These are phyloP conservation scores for Sparassis latifolia DNA, from an alignment of 1,284 basidiomycete species.

Conservation along the genomic window DNA sequence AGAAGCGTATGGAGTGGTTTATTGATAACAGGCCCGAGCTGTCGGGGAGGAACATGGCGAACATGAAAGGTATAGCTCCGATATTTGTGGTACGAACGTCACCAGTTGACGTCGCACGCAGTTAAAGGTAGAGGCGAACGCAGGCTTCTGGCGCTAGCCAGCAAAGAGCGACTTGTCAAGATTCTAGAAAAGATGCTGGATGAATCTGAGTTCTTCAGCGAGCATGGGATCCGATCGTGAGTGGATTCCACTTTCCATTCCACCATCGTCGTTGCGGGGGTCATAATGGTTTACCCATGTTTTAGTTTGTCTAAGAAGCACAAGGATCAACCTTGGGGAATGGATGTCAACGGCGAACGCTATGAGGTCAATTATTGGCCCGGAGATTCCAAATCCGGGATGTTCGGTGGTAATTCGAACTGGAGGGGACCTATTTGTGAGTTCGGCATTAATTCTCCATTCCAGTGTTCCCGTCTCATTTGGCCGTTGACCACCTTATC, in stretches of 20 bases:
- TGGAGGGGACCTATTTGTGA: conserved; percentile 86
- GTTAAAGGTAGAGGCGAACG: conserved; percentile 82
- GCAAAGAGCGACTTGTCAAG: conserved; percentile 82
- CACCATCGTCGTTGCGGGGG: background rate
- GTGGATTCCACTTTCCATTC: background rate
- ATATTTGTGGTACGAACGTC: too few relatives aligned
- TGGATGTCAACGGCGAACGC: conserved; percentile 87
- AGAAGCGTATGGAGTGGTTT: conserved; percentile 98
- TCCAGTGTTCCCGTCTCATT: background rate
- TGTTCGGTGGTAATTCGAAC: conserved; percentile 99
- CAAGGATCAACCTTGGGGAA: conserved; percentile 90
- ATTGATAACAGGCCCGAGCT: conserved; percentile 88
- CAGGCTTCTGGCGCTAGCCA: conserved; percentile 83
- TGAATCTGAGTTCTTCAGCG: conserved; percentile 92
- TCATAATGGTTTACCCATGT: background rate
- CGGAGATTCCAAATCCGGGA: conserved; percentile 91
- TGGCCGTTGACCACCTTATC: background rate
- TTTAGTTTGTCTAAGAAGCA: conserved; percentile 72
- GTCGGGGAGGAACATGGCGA: conserved; percentile 91
- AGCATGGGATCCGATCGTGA: conserved; percentile 91
- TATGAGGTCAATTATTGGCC: conserved; percentile 98
- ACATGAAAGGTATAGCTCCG: conserved; percentile 68
- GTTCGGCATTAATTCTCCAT: conserved; percentile 11
- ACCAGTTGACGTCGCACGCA: conserved; percentile 21
- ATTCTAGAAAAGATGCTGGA: conserved; percentile 97